A percentile compares a stretch with the other conserved stretches of the same genome.
Evolutionary conservation across 345 rosid species (phyloP).

Genomic region (Viola odorata): DNA sequence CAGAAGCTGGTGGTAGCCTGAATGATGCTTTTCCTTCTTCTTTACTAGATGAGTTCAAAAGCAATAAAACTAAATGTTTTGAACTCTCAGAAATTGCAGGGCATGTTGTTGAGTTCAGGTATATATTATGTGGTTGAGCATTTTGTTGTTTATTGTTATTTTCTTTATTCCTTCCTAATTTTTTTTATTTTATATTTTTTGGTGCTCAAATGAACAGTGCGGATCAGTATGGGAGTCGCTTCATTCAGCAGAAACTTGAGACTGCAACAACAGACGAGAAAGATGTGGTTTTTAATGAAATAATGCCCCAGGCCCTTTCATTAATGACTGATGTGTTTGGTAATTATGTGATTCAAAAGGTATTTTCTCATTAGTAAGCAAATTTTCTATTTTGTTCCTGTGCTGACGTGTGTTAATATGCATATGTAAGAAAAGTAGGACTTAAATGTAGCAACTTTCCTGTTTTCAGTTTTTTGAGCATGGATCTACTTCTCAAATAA

Average conservation of each 20-base stretch:
- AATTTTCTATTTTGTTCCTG: no score
- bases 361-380: conserved; percentile 14
- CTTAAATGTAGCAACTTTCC: not conserved
- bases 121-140: not conserved
- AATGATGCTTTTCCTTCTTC: conserved; percentile 52
- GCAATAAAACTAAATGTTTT: conserved; percentile 65
- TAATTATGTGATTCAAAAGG: conserved; percentile 95
- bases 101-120: conserved; percentile 82
- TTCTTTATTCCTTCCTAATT: not conserved
- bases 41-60: conserved; percentile 62
- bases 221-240: conserved; percentile 94
- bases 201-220: conserved; percentile 40
- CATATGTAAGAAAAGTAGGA: not conserved
- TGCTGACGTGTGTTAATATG: no score
- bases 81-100: conserved; percentile 62
- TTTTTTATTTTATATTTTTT: not conserved
- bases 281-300: conserved; percentile 80
- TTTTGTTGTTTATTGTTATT: not conserved
- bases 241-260: conserved; percentile 96
- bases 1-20: conserved; percentile 39
- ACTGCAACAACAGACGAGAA: conserved; percentile 81
- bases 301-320: conserved; percentile 75
- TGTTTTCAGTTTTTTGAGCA: conserved; percentile 84
- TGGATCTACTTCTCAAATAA: conserved; percentile 73
- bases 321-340: conserved; percentile 97